Evolutionary conservation across 2,329 filamentous ascomycete species (phyloP).

Genomic region (Cercospora brassicicola): DNA sequence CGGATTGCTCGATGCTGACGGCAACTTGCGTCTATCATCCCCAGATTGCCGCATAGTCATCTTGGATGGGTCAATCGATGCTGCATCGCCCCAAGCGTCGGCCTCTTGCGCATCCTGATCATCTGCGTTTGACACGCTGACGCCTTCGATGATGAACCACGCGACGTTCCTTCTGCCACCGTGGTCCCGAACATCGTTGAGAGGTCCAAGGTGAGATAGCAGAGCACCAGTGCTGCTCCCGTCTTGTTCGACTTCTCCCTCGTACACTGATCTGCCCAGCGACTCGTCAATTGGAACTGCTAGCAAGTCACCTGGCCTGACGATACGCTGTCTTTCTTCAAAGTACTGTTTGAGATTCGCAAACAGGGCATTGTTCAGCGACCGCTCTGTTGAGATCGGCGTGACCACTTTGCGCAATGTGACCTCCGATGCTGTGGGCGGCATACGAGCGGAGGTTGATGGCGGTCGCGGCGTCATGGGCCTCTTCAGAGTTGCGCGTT

Average conservation of each 20-base stretch:
- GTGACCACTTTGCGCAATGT: constrained; percentile 86
- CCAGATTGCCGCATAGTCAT: constrained; percentile 92
- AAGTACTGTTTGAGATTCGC: constrained; percentile 87
- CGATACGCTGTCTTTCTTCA: constrained; percentile 74
- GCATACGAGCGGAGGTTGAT: constrained; percentile 49
- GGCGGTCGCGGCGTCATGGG: constrained; percentile 32
- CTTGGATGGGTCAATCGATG: constrained; percentile 78
- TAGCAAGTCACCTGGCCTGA: constrained; percentile 84
- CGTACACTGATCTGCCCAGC: constrained; percentile 77
- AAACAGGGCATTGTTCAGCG: constrained; percentile 81
- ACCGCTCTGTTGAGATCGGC: constrained; percentile 80
- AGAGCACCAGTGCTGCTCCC: constrained; percentile 55
- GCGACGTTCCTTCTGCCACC: constrained; percentile 57
- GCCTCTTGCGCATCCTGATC: constrained; percentile 60
- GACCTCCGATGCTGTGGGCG: constrained; percentile 71
- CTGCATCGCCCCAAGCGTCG: constrained; percentile 80
- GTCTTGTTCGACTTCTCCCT: constrained; percentile 68
- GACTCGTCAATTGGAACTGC: constrained; percentile 85
- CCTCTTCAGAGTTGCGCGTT: constrained; percentile 45
- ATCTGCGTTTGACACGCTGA: constrained; percentile 52
- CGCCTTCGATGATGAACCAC: constrained; percentile 88
- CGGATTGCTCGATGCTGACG: constrained; percentile 70
- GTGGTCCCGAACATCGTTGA: constrained; percentile 57
- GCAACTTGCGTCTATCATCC: constrained; percentile 77
- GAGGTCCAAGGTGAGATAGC: constrained; percentile 28